Percentiles rank a stretch among this genome's conserved stretches.
Conservation (phyloP, 352 stramenopile species). For the Phytopythium vexans region DNA sequence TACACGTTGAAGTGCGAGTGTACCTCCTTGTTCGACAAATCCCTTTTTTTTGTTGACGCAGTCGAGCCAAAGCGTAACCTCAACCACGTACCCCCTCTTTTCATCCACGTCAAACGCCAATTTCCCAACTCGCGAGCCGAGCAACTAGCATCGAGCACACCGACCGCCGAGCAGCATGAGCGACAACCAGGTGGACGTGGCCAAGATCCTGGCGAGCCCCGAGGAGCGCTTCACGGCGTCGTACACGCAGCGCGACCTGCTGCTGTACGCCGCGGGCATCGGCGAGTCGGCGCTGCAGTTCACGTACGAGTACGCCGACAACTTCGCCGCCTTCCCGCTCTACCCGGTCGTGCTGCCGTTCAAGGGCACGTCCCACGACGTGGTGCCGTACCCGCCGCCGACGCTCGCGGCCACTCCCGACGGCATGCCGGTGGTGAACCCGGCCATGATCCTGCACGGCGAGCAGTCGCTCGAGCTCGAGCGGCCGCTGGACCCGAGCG, state of each 20-base stretch:
- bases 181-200: conserved; percentile 35
- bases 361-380: conserved; percentile 84
- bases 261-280: conserved; percentile 88
- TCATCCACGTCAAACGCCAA: too few relatives aligned
- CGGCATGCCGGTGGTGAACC: conserved; percentile 75
- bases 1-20: too few relatives aligned
- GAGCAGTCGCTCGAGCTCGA: conserved; percentile 85
- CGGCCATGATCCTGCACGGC: conserved; percentile 81
- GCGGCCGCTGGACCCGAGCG: conserved; percentile 56
- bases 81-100: too few relatives aligned
- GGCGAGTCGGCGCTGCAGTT: conserved; percentile 85
- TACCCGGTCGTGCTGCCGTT: conserved; percentile 88
- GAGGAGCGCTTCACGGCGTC: conserved; percentile 48
- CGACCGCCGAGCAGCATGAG: conserved; percentile 24
- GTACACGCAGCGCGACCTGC: conserved; percentile 89
- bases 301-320: conserved; percentile 85
- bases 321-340: conserved; percentile 86
- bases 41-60: too few relatives aligned
- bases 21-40: too few relatives aligned
- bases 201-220: conserved; percentile 56
- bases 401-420: conserved; percentile 52
- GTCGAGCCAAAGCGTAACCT: too few relatives aligned
- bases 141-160: too few relatives aligned
- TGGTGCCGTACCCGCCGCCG: conserved; percentile 84
- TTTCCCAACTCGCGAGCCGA: too few relatives aligned